Conservation (phyloP, 1,284 basidiomycete species). For the Microbotryomycetes sp. region DNA sequence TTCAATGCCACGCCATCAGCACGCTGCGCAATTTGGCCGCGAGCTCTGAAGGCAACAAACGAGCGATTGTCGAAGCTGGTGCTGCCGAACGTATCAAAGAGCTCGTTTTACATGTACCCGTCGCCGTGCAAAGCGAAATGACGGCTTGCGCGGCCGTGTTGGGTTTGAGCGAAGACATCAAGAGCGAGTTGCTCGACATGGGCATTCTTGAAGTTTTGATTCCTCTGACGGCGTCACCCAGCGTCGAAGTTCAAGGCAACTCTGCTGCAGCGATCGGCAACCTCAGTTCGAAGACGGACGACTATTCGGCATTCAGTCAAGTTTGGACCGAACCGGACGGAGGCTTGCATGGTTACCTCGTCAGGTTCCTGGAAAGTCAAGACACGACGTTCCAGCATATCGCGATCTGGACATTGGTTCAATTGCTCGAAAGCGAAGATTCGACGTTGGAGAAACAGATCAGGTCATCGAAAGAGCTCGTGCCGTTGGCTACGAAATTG, state of each 20-base stretch:
- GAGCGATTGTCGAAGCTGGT: conserved; percentile 94
- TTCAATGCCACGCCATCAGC: conserved; percentile 99
- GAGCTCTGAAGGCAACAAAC: conserved; percentile 96
- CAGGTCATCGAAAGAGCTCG: conserved; percentile 67
- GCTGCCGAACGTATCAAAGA: conserved; percentile 98
- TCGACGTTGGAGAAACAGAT: conserved; percentile 84
- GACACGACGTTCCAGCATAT: conserved; percentile 99
- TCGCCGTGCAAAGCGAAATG: conserved; percentile 99
- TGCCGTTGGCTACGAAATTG: conserved; percentile 75
- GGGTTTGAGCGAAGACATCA: conserved; percentile 87
- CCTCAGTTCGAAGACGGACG: conserved; percentile 92
- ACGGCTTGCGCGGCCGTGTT: conserved; percentile 96
- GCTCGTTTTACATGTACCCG: conserved; percentile 85
- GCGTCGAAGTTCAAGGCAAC: conserved; percentile 98
- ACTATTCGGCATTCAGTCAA: conserved; percentile 95
- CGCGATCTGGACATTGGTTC: conserved; percentile 98
- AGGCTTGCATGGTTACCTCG: conserved; percentile 90
- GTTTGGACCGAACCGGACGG: conserved; percentile 98
- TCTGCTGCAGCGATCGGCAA: conserved; percentile 97
- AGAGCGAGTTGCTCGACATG: conserved; percentile 92
- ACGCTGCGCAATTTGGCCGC: conserved; percentile 95
- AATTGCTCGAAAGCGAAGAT: conserved; percentile 75
- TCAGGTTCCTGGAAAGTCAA: conserved; percentile 84
- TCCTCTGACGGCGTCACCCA: conserved; percentile 88
- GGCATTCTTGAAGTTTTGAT: conserved; percentile 97